Evolutionary conservation across 768 basidiomycete genomes (phyloP).

Genomic region (Panellus pusillus): DNA sequence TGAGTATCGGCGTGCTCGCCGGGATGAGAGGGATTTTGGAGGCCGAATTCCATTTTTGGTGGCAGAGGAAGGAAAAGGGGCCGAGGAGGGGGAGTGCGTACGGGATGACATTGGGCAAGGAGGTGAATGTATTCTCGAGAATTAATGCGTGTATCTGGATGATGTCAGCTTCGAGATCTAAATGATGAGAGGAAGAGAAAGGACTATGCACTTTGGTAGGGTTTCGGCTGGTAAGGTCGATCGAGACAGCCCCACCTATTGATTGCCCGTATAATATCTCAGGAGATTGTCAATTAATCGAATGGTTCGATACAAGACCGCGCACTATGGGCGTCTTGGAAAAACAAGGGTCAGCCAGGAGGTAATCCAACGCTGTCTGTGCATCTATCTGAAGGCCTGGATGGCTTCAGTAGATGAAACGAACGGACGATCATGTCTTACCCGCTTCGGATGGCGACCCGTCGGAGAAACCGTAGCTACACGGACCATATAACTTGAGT

Average conservation of each 20-base stretch:
- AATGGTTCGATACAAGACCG: neutral
- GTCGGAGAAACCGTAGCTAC: slow-evolving; percentile 85
- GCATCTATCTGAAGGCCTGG: slow-evolving; percentile 84
- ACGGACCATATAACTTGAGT: neutral
- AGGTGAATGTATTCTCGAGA: slow-evolving; percentile 93
- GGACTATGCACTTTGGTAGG: slow-evolving; percentile 54
- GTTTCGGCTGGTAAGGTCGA: slow-evolving; percentile 83
- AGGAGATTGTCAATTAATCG: neutral
- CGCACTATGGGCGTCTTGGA: slow-evolving; percentile 68
- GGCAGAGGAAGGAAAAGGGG: slow-evolving; percentile 76
- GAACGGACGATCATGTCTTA: slow-evolving; percentile 26
- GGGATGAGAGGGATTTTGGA: slow-evolving; percentile 65
- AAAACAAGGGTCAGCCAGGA: slow-evolving; percentile 62
- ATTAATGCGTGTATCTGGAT: slow-evolving; percentile 75
- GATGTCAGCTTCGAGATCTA: neutral
- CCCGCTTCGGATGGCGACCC: slow-evolving; percentile 87
- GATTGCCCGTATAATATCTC: slow-evolving; percentile 82
- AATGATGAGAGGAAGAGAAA: neutral
- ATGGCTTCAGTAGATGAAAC: neutral
- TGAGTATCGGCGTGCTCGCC: slow-evolving; percentile 67
- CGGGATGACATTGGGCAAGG: slow-evolving; percentile 81
- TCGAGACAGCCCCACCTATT: slow-evolving; percentile 91
- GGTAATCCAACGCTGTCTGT: slow-evolving; percentile 76
- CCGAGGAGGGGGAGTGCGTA: slow-evolving; percentile 71
- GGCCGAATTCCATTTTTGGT: slow-evolving; percentile 86